These are phyloP conservation scores for Gaeumannomyces sp. DNA, from an alignment of 2,329 filamentous ascomycete species.

Conservation along the genomic window DNA sequence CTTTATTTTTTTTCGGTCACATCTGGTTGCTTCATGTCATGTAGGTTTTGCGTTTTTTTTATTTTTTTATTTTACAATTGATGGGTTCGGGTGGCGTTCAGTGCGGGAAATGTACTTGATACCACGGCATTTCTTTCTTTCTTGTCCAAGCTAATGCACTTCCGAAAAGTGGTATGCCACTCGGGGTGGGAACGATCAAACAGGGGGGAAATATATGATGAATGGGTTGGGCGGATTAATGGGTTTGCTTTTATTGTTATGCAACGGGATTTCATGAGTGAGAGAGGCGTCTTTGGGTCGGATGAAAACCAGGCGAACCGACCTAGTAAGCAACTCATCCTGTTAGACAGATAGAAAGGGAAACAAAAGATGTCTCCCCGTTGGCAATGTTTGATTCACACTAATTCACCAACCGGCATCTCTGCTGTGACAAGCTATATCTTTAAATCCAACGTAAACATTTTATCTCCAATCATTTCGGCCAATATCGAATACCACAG, in stretches of 20 bases:
- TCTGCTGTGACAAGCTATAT: too few relatives aligned
- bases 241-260: background rate
- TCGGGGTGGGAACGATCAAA: background rate
- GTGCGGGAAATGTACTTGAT: background rate
- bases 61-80: background rate
- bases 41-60: background rate
- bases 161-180: background rate
- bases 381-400: background rate
- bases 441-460: too few relatives aligned
- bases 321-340: background rate
- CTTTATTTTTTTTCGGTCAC: background rate
- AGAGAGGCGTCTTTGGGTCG: background rate
- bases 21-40: background rate
- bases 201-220: background rate
- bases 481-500: too few relatives aligned
- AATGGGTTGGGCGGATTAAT: background rate
- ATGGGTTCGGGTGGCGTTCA: background rate
- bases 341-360: background rate
- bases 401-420: background rate
- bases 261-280: background rate
- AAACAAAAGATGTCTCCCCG: background rate
- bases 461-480: too few relatives aligned
- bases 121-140: background rate
- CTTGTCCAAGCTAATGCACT: background rate
- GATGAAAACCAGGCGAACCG: background rate